Base-by-base conservation (phyloP, 768 basidiomycete species). In the Termitomyces sp. region DNA sequence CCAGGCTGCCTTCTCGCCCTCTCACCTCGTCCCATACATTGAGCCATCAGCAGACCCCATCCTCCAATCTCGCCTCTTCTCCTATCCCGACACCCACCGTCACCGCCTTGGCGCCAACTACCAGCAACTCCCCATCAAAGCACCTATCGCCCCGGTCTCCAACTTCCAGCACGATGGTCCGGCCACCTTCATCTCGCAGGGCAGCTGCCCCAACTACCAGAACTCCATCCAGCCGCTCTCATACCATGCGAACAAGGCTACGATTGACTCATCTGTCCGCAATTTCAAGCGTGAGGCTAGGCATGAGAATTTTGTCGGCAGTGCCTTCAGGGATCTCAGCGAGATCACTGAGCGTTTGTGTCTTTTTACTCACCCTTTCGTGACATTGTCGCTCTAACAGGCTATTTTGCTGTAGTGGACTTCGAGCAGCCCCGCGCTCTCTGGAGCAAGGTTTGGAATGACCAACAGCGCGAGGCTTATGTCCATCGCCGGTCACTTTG, bases 131-230 rank as follows among this genome's bases (percentile, higher is more conserved):
- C 94, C 95, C 1, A 88, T 95, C 69, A 98, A 98, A 71, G 80
- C 85, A 5, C 89, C 93, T 1, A 69, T 89, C 49, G 77, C 74
- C 52, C 89, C 87, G 5, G 77, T 91, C 55, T 81, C 84, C 60
- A 95, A 96, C 83, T 96, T 95, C 89, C 93, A 96, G 75, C 89
- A 95, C 44, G 94, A 91, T 65, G 95, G 95, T 22, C 56, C 73
- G 8, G 79, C 76, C 73, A 76, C 84, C 1, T 84, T 85, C 74
- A 72, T 86, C 68, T 92, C 86, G 68, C 94, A 96, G 74, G 95
- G 93, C 61, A 70, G 77, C 58, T 82, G 91, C 24, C 93, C 95
- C 60, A 93, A 92, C 80, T 97, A 96, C 79, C 84, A 88, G 76
- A 89, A 88, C 74, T 81, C 81, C 49, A 82, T 94, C 68, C 73